Evolutionary conservation across 2,329 filamentous ascomycete species (phyloP).

Genomic region (Harringtonia aguacate): DNA sequence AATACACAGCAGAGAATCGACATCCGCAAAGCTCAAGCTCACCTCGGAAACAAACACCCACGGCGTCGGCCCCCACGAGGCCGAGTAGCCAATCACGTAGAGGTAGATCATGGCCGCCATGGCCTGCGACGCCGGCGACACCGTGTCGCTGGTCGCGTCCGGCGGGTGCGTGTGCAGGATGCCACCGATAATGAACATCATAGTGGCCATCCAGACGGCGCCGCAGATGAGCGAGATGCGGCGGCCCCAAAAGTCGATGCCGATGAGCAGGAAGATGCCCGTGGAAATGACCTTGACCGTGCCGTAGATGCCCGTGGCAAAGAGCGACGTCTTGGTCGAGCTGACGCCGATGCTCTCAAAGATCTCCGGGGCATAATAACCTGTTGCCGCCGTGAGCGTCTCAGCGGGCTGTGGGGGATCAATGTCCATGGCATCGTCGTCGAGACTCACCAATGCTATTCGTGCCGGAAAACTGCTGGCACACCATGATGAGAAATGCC

Average conservation of each 20-base stretch:
- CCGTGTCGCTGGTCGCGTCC: constrained; percentile 1
- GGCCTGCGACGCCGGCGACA: constrained; percentile 3
- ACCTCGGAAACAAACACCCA: constrained; percentile 14
- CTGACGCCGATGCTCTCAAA: constrained; percentile 51
- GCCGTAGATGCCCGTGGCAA: constrained; percentile 46
- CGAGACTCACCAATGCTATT: constrained; percentile 60
- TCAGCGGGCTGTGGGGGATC: too few species aligned
- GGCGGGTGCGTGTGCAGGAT: constrained; percentile 10
- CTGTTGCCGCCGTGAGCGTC: too few species aligned
- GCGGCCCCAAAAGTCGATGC: constrained; percentile 15
- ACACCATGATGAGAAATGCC: constrained; percentile 2
- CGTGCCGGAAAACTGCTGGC: constrained; percentile 64
- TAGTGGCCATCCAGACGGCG: constrained; percentile 12
- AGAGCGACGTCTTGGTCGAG: constrained; percentile 44
- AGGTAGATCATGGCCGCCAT: constrained; percentile 18
- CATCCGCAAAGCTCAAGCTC: too few species aligned
- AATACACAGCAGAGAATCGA: rapidly evolving
- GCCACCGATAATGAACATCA: constrained; percentile 23
- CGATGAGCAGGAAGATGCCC: constrained; percentile 10
- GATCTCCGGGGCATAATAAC: constrained; percentile 53
- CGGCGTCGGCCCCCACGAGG: constrained; percentile 18
- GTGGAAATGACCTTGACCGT: constrained; percentile 12
- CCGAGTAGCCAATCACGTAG: constrained; percentile 14
- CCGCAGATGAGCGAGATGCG: constrained; percentile 15
- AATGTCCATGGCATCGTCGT: too few species aligned